Evolutionary conservation across 164 flowering plant species (phyloP).

Genomic region (Paratinospora sagittata): DNA sequence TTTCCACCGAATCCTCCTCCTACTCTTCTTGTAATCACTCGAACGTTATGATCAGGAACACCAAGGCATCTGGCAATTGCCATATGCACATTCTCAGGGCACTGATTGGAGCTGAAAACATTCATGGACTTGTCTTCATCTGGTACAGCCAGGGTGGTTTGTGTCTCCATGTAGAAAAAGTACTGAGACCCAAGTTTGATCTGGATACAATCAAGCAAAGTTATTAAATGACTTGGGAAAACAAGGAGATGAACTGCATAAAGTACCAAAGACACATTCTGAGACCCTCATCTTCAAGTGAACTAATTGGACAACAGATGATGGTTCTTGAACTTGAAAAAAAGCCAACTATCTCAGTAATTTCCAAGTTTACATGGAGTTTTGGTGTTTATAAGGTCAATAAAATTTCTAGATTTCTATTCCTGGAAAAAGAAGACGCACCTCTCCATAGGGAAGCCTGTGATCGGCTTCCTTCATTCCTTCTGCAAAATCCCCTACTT

Average conservation of each 20-base stretch:
- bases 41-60: slow-evolving; percentile 73
- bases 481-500: slow-evolving; percentile 62
- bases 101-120: slow-evolving; percentile 69
- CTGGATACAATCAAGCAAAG: slow-evolving; percentile 26
- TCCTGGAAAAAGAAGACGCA: slow-evolving; percentile 15
- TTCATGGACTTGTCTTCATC: slow-evolving; percentile 90
- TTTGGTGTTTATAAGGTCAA: neutral
- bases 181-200: slow-evolving; percentile 77
- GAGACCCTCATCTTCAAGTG: too few relatives aligned
- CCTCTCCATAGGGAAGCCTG: slow-evolving; percentile 66
- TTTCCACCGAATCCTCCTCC: slow-evolving; percentile 98
- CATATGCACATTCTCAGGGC: slow-evolving; percentile 54
- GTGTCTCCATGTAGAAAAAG: slow-evolving; percentile 89
- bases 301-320: neutral
- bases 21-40: slow-evolving; percentile 85
- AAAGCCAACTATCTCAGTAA: neutral
- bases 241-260: neutral
- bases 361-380: neutral
- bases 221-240: neutral
- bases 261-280: too few relatives aligned
- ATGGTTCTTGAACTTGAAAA: neutral
- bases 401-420: neutral
- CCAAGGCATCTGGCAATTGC: slow-evolving; percentile 73
- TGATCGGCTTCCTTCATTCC: slow-evolving; percentile 93
- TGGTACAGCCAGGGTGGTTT: slow-evolving; percentile 83